phyloP scores from a whole-genome alignment of 164 flowering plant species.

The Dillenia turbinata region DNA sequence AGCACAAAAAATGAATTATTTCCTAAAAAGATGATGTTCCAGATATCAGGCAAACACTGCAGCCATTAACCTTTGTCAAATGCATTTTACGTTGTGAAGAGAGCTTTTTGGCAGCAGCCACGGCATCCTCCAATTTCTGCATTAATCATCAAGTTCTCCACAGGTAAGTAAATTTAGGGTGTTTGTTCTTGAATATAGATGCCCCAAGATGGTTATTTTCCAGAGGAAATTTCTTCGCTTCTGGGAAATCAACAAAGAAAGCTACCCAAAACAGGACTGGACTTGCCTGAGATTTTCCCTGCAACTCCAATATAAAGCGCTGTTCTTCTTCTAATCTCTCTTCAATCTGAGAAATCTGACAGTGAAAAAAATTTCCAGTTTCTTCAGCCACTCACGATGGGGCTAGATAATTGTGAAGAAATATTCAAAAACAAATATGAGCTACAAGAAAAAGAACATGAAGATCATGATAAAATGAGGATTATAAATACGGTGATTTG shows the following conservation, averaged over 20 bases:
- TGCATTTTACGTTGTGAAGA: slow-evolving; percentile 49
- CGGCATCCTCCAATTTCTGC: slow-evolving; percentile 71
- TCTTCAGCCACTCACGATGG: not conserved
- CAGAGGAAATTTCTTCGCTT: not conserved
- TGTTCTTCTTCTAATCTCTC: slow-evolving; percentile 41
- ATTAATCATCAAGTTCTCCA: slow-evolving; percentile 9
- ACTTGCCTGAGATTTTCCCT: slow-evolving; percentile 59
- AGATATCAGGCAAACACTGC: not conserved
- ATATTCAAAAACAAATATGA: not conserved
- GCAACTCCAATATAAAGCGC: slow-evolving; percentile 42
- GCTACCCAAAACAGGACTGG: not conserved
- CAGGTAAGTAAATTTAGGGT: not conserved
- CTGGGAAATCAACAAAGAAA: not conserved
- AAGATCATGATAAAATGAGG: not conserved
- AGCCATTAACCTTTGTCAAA: slow-evolving; percentile 51
- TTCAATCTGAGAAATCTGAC: slow-evolving; percentile 57
- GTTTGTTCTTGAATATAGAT: not conserved
- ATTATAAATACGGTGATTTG: not conserved
- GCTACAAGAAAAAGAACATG: not conserved
- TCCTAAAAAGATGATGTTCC: not conserved
- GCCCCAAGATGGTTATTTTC: no score
- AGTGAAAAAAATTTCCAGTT: slow-evolving; percentile 4
- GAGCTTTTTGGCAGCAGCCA: slow-evolving; percentile 50
- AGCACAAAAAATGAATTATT: not conserved
- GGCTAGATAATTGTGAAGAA: not conserved